Conservation (phyloP, 805 yeast species). For the Pichia exigua region DNA sequence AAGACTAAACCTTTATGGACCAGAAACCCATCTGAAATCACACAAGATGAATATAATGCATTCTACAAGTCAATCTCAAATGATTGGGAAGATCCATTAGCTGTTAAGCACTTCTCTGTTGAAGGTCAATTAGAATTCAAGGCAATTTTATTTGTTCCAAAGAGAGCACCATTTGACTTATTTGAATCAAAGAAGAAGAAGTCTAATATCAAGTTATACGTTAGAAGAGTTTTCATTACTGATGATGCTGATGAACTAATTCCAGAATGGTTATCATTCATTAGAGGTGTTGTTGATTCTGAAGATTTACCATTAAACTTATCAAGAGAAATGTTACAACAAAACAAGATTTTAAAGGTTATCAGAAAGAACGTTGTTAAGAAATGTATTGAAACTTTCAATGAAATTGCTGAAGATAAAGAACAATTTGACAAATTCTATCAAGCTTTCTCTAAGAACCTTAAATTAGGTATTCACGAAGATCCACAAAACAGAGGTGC, state of each 20-base stretch:
- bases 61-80: conserved; percentile 98
- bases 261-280: conserved; percentile 97
- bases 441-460: conserved; percentile 95
- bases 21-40: conserved; percentile 94
- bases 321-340: conserved; percentile 99
- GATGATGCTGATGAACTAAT: conserved; percentile 99
- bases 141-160: conserved; percentile 95
- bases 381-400: conserved; percentile 97
- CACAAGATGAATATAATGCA: conserved; percentile 97
- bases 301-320: conserved; percentile 99
- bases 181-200: conserved; percentile 99
- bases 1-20: conserved; percentile 99
- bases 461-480: conserved; percentile 98
- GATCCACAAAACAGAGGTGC: conserved; percentile 96
- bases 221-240: conserved; percentile 98
- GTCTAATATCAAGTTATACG: conserved; percentile 96
- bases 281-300: conserved; percentile 99
- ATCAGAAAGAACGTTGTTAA: conserved; percentile 98
- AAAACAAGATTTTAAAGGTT: conserved; percentile 98
- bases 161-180: conserved; percentile 98
- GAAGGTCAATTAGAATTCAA: conserved; percentile 99
- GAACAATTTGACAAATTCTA: conserved; percentile 99
- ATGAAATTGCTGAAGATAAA: conserved; percentile 97
- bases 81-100: conserved; percentile 99
- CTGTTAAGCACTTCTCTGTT: conserved; percentile 98